A percentile compares a stretch with the other conserved stretches of the same genome.
Evolutionary conservation across 106 monocot genomes (phyloP).

Genomic region (Dactylorhiza incarnata): DNA sequence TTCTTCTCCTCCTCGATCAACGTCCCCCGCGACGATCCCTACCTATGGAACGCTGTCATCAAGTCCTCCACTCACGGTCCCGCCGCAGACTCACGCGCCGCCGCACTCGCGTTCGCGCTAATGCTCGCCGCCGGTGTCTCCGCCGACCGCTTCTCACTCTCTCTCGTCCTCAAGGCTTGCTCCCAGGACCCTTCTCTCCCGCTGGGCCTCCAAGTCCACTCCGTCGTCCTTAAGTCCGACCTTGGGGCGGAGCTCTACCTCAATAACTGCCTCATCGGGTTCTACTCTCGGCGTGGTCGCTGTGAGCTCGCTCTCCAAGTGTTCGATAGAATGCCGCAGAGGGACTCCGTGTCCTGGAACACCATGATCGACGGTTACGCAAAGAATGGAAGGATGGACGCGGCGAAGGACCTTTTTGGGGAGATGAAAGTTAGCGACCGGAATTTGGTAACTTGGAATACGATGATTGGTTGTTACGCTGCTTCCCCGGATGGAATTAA

Average conservation of each 20-base stretch:
- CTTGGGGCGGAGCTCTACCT: constrained; percentile 25
- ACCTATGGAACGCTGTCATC: constrained; percentile 44
- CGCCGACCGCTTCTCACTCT: constrained; percentile 35
- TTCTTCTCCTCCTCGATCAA: constrained; percentile 15
- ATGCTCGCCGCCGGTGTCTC: constrained; percentile 30
- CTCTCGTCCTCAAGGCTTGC: constrained; percentile 35
- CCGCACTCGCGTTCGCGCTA: constrained; percentile 27
- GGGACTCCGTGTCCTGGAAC: constrained; percentile 47
- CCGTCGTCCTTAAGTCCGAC: constrained; percentile 20
- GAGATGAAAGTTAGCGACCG: constrained; percentile 17
- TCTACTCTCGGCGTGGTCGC: constrained; percentile 28
- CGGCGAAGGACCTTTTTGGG: constrained; percentile 32
- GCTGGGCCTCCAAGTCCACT: constrained; percentile 31
- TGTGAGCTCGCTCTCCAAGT: constrained; percentile 20
- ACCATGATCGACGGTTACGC: constrained; percentile 50
- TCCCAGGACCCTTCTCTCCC: constrained; percentile 6
- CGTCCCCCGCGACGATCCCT: constrained; percentile 12
- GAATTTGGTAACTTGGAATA: constrained; percentile 53
- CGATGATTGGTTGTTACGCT: constrained; percentile 42
- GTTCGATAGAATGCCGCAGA: constrained; percentile 33
- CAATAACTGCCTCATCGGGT: constrained; percentile 26
- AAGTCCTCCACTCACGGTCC: constrained; percentile 15
- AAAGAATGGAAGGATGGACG: constrained; percentile 22
- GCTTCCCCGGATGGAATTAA: not conserved
- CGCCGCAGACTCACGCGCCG: constrained; percentile 9